Conservation (phyloP, 495 filamentous ascomycete species). For the Daldinia grandis region DNA sequence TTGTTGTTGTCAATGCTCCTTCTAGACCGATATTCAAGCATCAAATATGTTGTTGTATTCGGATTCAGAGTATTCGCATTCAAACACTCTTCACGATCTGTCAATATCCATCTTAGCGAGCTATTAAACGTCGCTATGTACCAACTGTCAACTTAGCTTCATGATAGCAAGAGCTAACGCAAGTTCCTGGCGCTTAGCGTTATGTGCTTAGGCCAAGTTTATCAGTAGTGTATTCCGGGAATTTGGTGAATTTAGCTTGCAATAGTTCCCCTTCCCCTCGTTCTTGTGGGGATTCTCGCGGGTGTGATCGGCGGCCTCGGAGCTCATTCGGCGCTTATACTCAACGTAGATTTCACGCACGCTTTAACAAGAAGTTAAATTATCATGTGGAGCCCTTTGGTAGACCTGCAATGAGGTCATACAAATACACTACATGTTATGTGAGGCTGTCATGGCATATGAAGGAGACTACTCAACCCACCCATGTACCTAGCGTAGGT, state of each 20-base stretch:
- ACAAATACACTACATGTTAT: no score
- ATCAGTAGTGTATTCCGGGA: neutral
- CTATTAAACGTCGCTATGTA: neutral
- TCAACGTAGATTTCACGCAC: neutral
- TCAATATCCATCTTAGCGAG: neutral
- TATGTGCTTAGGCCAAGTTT: neutral
- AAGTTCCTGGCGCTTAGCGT: neutral
- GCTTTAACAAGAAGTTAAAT: neutral
- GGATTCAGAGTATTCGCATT: neutral
- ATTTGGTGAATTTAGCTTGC: neutral
- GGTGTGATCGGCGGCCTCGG: neutral
- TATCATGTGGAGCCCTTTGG: neutral
- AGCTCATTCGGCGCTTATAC: neutral
- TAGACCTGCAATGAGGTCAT: neutral
- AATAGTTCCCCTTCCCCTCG: neutral
- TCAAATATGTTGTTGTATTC: no score
- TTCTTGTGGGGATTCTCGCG: neutral
- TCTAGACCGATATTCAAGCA: no score
- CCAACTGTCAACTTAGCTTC: neutral
- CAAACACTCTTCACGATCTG: neutral
- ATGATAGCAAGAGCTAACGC: neutral
- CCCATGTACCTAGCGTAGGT: no score
- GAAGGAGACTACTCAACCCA: no score
- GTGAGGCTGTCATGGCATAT: neutral
- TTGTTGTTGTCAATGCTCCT: no score